Evolutionary conservation across 148 eudicot genomes (phyloP).

Genomic region (Chenopodium formosanum): DNA sequence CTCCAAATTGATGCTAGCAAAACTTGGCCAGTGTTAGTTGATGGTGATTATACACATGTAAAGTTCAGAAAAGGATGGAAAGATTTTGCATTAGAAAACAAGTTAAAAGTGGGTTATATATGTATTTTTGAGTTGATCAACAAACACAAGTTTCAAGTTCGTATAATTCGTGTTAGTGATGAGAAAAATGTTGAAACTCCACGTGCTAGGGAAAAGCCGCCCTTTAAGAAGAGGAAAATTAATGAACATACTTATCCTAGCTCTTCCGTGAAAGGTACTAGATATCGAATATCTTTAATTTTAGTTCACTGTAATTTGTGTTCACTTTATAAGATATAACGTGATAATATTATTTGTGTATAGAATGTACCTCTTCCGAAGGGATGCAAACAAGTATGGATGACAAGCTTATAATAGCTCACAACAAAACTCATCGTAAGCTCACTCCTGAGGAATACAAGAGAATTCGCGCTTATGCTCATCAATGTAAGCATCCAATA

Average conservation of each 20-base stretch:
- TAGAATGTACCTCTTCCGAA: too few relatives aligned
- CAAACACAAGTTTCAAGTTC: background rate
- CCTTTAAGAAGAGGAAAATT: background rate
- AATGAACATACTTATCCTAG: background rate
- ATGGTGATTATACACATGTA: background rate
- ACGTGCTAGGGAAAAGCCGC: background rate
- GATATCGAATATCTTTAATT: too few relatives aligned
- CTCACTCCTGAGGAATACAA: background rate
- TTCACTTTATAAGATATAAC: too few relatives aligned
- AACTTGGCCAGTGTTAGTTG: conserved; percentile 6
- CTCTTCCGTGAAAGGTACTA: conserved; percentile 5
- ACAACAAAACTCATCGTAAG: too few relatives aligned
- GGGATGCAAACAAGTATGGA: background rate
- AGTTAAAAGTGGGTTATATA: conserved; percentile 10
- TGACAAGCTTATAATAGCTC: background rate
- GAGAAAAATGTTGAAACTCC: background rate
- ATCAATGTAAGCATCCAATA: background rate
- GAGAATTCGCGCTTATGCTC: conserved; percentile 7
- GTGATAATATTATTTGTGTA: too few relatives aligned
- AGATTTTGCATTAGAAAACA: conserved; percentile 12
- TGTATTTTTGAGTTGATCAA: conserved; percentile 18
- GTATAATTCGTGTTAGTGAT: background rate
- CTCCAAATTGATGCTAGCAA: conserved; percentile 1
- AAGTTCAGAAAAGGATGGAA: conserved; percentile 8
- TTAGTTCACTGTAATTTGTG: too few relatives aligned